Percentiles rank a stretch among this genome's conserved stretches.
Evolutionary conservation across 2,329 filamentous ascomycete genomes (phyloP).

Genomic region (Dothistroma septosporum): DNA sequence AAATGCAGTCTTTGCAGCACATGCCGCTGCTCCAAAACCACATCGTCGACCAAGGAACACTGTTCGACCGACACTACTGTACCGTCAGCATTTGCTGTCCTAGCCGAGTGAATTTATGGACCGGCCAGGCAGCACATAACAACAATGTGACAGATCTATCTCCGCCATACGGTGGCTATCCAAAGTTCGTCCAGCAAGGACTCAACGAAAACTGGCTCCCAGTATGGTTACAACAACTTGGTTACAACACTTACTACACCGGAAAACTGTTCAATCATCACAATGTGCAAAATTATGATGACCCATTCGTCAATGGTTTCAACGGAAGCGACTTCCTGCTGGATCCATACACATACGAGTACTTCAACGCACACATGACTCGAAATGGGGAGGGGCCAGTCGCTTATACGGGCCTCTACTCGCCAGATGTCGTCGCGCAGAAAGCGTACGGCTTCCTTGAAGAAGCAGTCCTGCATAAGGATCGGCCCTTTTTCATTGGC

Average conservation of each 20-base stretch:
- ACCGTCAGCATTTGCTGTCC: constrained; percentile 65
- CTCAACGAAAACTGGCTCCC: constrained; percentile 65
- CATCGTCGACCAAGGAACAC: constrained; percentile 38
- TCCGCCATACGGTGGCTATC: constrained; percentile 59
- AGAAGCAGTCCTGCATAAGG: constrained; percentile 21
- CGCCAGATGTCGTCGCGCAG: constrained; percentile 56
- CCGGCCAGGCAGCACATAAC: constrained; percentile 63
- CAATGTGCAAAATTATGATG: constrained; percentile 55
- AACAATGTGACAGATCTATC: constrained; percentile 61
- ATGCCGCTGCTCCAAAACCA: constrained; percentile 58
- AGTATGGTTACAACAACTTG: constrained; percentile 62
- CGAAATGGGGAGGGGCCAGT: constrained; percentile 47
- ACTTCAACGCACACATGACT: constrained; percentile 51
- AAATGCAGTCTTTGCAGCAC: constrained; percentile 57
- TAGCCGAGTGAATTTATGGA: constrained; percentile 60
- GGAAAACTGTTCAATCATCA: constrained; percentile 68
- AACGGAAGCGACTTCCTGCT: constrained; percentile 48
- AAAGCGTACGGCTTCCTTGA: constrained; percentile 58
- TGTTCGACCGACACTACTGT: constrained; percentile 60
- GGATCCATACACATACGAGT: constrained; percentile 65
- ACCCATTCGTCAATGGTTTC: constrained; percentile 56
- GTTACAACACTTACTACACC: constrained; percentile 67
- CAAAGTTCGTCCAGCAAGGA: constrained; percentile 61
- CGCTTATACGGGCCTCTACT: constrained; percentile 54
- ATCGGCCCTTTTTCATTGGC: constrained; percentile 31